Base-by-base conservation (phyloP, 177 flowering plant genomes). In the Telopea speciosissima region DNA sequence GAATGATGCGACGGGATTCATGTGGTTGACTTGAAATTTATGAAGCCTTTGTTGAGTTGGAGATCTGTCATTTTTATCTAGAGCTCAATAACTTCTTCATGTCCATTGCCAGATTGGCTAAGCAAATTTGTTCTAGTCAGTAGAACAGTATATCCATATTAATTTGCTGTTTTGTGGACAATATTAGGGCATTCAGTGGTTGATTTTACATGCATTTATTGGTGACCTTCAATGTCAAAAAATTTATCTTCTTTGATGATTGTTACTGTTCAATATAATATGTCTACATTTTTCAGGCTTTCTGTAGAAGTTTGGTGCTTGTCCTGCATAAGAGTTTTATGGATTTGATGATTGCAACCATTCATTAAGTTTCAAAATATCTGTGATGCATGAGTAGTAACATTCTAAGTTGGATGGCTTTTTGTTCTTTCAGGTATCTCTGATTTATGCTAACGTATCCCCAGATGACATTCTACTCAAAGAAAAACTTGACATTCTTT, bases 391-490 rank as follows among this genome's bases (percentile, higher is more conserved):
- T 23, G 61, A 63, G 60, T 42, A 58, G 65, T 56, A n/a, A 33
- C 33, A 21, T 25, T 52, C 68, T 70, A 58, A n/a, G n/a, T 70
- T 49, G 24, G 31, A 24, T 69, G 69, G 24, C 52, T 62, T 63
- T 67, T 40, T 59, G 19, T 68, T 58, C n/a, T 74, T 75, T 72
- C 80, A 95, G 99, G 88, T 96, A 8, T 87, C 97, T 13, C 77
- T 96, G 85, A 67, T 96, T 62, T 96, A 90, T 83, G 99, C 83
- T 52, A 96, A 96, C 77, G 79, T 93, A 58, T 90, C 99, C 21
- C 99, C 99, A 21, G 97, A 93, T 77, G 99, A 96, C 70, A 96
- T 96, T 75, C 80, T 96, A 68, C 97, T 96, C 33, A 96, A 93
- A 79, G 85, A 86, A 84, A 93, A 96, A 81, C 95, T 96, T 68